Base-by-base conservation (phyloP, 306 rosid genomes). In the Rubus parviflorus region DNA sequence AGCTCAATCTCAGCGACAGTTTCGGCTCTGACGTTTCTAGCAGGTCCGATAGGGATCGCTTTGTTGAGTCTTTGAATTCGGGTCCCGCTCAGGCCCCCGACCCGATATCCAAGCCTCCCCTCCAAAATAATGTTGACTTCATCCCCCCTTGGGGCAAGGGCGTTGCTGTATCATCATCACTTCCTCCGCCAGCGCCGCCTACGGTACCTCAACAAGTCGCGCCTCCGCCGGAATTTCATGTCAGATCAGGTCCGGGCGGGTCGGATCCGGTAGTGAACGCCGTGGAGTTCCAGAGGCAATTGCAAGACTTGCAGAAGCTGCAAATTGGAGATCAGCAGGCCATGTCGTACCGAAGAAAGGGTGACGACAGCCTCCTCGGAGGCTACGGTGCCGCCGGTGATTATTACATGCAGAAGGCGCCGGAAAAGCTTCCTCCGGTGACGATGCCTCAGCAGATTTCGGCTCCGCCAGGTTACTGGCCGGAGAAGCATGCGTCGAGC, bases 251-350 rank as follows among this genome's bases (percentile, higher is more conserved):
- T 57, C 83, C 46, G 2, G 41, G 62, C 1, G 87, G 78, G 13
- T 74, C 93, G 62, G 94, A 87, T 73, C 91, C 88, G 13, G 69
- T 52, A 0, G 23, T 75, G 75, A 79, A 72, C 76, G 81, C 83
- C 79, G 37, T 80, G n/a, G 97, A 87, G 56, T 78, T 91, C 66
- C 98, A 87, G 75, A 78, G 97, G 65, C 97, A 89, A 51, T 71
- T 91, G 68, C 95, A 87, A 12, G 63, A 57, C 7, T 22, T 57
- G 37, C 63, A 57, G 83, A 88, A 87, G 62, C 58, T 90, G 58
- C 97, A 89, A 56, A 80, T 93, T 43, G 77, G 83, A 54, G 97
- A 91, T 42, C 88, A 82, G 9, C 91, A n/a, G 45, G 37, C 37
- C 69, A 63, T 48, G 35, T 87, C 82, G 43, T 89, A 91, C 40